Percentiles rank a stretch among this genome's conserved stretches.
Evolutionary conservation across 2,329 filamentous ascomycete genomes (phyloP).

Genomic region (Fusarium humuli): DNA sequence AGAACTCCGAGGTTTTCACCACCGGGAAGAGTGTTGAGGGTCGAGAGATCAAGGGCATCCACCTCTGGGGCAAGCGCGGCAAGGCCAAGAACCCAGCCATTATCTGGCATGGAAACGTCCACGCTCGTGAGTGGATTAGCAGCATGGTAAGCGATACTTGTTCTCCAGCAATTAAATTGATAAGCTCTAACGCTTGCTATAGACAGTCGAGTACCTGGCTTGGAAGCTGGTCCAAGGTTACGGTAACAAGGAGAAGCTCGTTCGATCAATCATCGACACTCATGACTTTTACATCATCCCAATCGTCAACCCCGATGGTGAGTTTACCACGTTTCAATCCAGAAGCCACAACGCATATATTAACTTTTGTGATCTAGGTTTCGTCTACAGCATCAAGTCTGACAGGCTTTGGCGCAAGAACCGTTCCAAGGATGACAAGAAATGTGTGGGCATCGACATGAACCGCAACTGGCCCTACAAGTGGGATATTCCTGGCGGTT

Average conservation of each 20-base stretch:
- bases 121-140: constrained; percentile 71
- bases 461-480: constrained; percentile 71
- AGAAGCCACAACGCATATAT: fast-evolving
- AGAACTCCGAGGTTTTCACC: constrained; percentile 61
- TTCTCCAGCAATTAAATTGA: fast-evolving
- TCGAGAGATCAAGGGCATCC: constrained; percentile 69
- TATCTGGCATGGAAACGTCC: constrained; percentile 68
- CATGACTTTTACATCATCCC: constrained; percentile 76
- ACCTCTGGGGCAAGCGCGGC: constrained; percentile 62
- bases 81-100: constrained; percentile 63
- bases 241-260: constrained; percentile 23
- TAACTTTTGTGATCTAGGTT: constrained; percentile 54
- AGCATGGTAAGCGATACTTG: constrained; percentile 55
- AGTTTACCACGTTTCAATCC: not conserved
- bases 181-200: not conserved
- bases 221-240: constrained; percentile 40
- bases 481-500: constrained; percentile 63
- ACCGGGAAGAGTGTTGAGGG: constrained; percentile 61
- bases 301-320: constrained; percentile 71
- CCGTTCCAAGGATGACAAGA: constrained; percentile 56
- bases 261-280: constrained; percentile 59
- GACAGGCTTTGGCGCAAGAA: constrained; percentile 74
- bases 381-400: constrained; percentile 57
- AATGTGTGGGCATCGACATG: constrained; percentile 65
- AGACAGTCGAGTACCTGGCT: constrained; percentile 43